Percentiles rank a stretch among this genome's conserved stretches.
Conservation (phyloP, 192 early-diverging fungal species). For the Ambispora gerdemannii region DNA sequence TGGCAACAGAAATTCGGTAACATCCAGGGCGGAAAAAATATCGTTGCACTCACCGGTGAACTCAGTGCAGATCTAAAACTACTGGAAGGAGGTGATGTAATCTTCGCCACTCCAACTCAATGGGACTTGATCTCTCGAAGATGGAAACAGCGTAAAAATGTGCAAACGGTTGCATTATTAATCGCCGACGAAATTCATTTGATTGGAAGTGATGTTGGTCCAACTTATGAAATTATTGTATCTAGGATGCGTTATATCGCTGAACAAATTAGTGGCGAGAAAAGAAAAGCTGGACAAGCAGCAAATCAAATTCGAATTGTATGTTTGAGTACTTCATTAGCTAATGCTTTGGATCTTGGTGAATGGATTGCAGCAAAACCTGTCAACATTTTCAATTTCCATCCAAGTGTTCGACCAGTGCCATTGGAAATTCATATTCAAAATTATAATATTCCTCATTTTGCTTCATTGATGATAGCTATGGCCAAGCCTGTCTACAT, state of each 20-base stretch:
- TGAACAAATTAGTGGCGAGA: slow-evolving; percentile 37
- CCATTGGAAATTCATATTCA: slow-evolving; percentile 96
- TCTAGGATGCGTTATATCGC: slow-evolving; percentile 93
- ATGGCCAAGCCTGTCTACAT: slow-evolving; percentile 85
- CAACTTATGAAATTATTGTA: slow-evolving; percentile 89
- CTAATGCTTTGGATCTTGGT: slow-evolving; percentile 97
- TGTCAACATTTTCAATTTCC: slow-evolving; percentile 89
- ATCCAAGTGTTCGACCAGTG: slow-evolving; percentile 86
- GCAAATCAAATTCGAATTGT: slow-evolving; percentile 88
- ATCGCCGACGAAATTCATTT: slow-evolving; percentile 94
- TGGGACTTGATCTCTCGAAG: slow-evolving; percentile 95
- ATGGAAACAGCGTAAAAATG: slow-evolving; percentile 94
- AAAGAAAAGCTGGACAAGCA: slow-evolving; percentile 49
- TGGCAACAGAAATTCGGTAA: slow-evolving; percentile 81
- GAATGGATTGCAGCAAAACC: slow-evolving; percentile 91
- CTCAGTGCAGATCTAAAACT: slow-evolving; percentile 84
- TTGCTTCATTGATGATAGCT: slow-evolving; percentile 93
- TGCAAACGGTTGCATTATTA: slow-evolving; percentile 84
- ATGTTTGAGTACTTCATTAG: slow-evolving; percentile 81
- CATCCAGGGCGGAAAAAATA: slow-evolving; percentile 81
- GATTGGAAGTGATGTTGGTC: slow-evolving; percentile 86
- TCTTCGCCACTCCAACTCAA: slow-evolving; percentile 82
- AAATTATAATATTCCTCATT: slow-evolving; percentile 86
- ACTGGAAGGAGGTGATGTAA: slow-evolving; percentile 87
- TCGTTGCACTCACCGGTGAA: slow-evolving; percentile 90